Percentiles rank a stretch among this genome's conserved stretches.
phyloP scores from a whole-genome alignment of 768 basidiomycete species.

The Collybiopsis confluens region DNA sequence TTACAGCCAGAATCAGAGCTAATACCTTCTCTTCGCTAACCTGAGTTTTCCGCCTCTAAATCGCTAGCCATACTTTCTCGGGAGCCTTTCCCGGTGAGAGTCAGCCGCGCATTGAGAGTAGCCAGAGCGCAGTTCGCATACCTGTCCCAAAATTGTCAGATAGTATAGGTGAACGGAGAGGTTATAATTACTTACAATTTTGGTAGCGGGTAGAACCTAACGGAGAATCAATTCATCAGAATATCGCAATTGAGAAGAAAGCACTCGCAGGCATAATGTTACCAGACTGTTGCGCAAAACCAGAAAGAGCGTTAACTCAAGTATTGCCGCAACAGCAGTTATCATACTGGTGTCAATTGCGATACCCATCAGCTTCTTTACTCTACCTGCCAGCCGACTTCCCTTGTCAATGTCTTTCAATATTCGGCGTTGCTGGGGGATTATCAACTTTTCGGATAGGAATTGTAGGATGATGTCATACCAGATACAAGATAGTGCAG shows the following conservation, averaged over 20 bases:
- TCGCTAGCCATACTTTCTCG: too few relatives aligned
- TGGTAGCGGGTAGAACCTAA: constrained; percentile 3
- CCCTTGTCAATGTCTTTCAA: not conserved
- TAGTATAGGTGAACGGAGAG: not conserved
- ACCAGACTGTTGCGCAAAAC: constrained; percentile 13
- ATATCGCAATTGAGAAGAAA: not conserved
- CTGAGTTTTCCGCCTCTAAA: too few relatives aligned
- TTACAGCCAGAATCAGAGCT: too few relatives aligned
- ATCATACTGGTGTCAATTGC: constrained; percentile 19
- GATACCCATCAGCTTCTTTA: constrained; percentile 11
- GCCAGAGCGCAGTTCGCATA: constrained; percentile 6
- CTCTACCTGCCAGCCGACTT: not conserved
- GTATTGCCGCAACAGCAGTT: constrained; percentile 12
- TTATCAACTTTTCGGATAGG: not conserved
- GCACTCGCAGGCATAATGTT: constrained; percentile 15
- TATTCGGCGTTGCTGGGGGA: not conserved
- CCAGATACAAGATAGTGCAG: constrained; percentile 20
- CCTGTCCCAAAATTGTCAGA: too few relatives aligned
- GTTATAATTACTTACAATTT: not conserved
- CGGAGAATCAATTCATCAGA: not conserved
- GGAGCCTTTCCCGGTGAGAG: too few relatives aligned
- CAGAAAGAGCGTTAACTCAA: constrained; percentile 17
- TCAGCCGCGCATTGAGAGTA: not conserved
- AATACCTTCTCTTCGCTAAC: too few relatives aligned
- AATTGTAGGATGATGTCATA: constrained; percentile 6